Conservation (phyloP, 495 filamentous ascomycete species). For the Pseudomonodictys pantanalensis region DNA sequence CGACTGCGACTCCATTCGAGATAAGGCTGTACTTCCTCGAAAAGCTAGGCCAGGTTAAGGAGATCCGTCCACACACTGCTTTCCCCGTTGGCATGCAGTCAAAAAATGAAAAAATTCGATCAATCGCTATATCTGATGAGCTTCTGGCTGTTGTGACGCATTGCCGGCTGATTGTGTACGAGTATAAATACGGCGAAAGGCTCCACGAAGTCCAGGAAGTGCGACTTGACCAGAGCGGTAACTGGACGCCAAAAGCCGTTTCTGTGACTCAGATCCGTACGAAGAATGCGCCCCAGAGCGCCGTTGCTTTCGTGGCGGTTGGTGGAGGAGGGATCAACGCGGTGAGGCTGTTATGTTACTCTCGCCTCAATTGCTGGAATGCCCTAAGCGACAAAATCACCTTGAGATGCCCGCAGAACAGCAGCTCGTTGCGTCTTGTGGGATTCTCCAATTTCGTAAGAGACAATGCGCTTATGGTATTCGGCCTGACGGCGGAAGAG, state of each 20-base stretch:
- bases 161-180: conserved; percentile 9
- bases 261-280: background rate
- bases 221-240: background rate
- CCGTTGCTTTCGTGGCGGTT: conserved; percentile 1
- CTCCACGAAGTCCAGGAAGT: background rate
- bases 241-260: conserved; percentile 12
- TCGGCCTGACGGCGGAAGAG: background rate
- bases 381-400: background rate
- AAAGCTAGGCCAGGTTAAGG: background rate
- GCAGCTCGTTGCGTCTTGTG: background rate
- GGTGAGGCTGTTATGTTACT: conserved; percentile 3
- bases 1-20: background rate
- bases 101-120: background rate
- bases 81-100: background rate
- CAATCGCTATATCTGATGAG: conserved; percentile 6
- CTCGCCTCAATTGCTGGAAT: conserved; percentile 1
- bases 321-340: conserved; percentile 5
- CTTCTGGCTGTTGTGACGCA: conserved; percentile 5
- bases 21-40: background rate
- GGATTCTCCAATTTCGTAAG: background rate
- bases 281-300: background rate
- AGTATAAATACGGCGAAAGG: background rate
- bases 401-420: background rate
- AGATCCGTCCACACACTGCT: background rate
- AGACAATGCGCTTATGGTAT: conserved; percentile 1